Percentiles rank a stretch among this genome's conserved stretches.
These are phyloP conservation scores for Eimeria praecox DNA, from an alignment of 169 alveolate species.

Conservation along the genomic window DNA sequence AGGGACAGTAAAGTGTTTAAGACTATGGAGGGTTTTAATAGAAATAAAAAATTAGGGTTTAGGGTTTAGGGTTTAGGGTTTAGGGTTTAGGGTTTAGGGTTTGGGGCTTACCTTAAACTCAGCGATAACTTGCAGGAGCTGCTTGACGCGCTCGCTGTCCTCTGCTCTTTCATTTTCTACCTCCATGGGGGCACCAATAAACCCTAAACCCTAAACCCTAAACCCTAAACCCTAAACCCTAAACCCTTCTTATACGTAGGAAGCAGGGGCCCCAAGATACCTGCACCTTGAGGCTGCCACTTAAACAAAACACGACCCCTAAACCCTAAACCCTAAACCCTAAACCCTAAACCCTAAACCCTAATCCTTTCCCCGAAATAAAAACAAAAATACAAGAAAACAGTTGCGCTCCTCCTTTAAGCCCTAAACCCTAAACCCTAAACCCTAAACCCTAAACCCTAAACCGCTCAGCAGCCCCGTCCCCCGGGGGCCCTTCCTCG, in stretches of 20 bases:
- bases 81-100: conserved; percentile 40
- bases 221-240: conserved; percentile 39
- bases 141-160: conserved; percentile 69
- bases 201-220: conserved; percentile 61
- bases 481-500: conserved; percentile 41
- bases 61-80: conserved; percentile 39
- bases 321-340: background rate
- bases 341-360: conserved; percentile 48
- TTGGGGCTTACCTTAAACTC: conserved; percentile 22
- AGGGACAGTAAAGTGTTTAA: background rate
- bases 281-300: background rate
- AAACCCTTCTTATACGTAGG: background rate
- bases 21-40: background rate
- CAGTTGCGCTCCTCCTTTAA: background rate
- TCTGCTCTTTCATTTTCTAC: conserved; percentile 23
- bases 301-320: background rate
- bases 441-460: conserved; percentile 64
- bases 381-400: background rate
- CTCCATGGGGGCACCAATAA: conserved; percentile 52
- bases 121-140: conserved; percentile 61
- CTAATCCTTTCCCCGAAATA: background rate
- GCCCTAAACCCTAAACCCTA: conserved; percentile 39
- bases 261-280: background rate
- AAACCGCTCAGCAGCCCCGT: background rate
- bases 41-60: background rate